Evolutionary conservation across 257 asterid genomes (phyloP), one percentile per base, ranked within the genome.

Genomic region (Solanum sejunctum): DNA sequence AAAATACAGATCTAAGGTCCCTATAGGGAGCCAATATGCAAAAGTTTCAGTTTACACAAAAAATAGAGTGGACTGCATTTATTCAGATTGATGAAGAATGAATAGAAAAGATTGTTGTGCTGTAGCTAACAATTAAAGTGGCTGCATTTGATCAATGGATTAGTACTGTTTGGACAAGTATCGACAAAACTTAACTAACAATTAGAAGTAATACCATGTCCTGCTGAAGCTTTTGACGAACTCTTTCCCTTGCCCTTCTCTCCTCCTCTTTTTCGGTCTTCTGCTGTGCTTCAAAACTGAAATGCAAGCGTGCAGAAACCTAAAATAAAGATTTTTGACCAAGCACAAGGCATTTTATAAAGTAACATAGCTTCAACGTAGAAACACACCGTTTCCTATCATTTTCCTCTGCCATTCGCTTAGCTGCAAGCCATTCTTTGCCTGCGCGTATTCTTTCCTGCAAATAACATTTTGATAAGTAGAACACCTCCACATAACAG

Each of bases 151-250:
- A 47, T 23, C 60, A 73, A 21, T n/a, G 7, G 10, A 75, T 16
- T 75, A 49, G 43, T 23, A 75, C 58, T 47, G 55, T 73, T 75
- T 21, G 77, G 77, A 58, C 43, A 84, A 67, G 54, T 36, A 12
- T 21, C 13, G 3, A 82, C 39, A 8, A 39, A 80, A 64, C 9
- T 45, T 23, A 54, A 84, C 41, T 75, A 71, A 20, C 73, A 58
- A 17, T 8, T 61, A 84, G 41, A 17, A 67, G 84, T 20, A 84
- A 83, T 86, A 93, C 97, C 97, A 92, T 95, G 87, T 95, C 98
- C 77, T 92, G 98, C 83, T 85, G 93, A 70, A 95, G 90, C 84
- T 92, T 93, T 85, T 89, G 94, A 70, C 90, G 95, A 87, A 93
- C 83, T 85, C 63, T 92, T 83, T 92, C 97, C 69, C 92, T 89